Conservation (phyloP, 2,329 filamentous ascomycete genomes). For the Fusarium coicis region DNA sequence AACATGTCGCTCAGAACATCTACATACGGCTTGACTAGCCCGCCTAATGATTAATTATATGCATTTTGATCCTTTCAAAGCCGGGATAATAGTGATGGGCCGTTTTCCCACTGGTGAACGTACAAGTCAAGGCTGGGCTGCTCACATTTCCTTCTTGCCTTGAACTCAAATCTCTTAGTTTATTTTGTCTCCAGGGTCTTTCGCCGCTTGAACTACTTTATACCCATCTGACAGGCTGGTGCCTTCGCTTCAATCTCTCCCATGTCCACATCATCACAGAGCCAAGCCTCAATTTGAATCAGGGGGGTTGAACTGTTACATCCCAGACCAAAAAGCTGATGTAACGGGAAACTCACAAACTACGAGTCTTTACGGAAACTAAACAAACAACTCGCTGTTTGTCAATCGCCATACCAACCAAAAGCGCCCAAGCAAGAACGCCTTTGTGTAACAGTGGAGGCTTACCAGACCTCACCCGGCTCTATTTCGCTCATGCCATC, state of each 20-base stretch:
- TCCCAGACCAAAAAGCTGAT: neutral
- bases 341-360: neutral
- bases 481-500: slow-evolving; percentile 50
- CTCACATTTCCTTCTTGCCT: neutral
- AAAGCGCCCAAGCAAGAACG: slow-evolving; percentile 1
- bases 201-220: neutral
- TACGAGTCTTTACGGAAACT: neutral
- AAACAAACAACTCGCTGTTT: neutral
- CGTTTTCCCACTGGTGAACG: neutral
- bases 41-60: slow-evolving; percentile 38
- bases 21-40: neutral
- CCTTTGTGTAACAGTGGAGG: neutral
- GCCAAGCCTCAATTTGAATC: neutral
- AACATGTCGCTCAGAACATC: slow-evolving; percentile 21
- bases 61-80: neutral
- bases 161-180: neutral
- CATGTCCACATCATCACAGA: neutral
- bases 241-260: neutral
- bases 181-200: neutral
- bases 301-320: neutral
- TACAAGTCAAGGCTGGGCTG: neutral
- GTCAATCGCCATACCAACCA: neutral
- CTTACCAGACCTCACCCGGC: slow-evolving; percentile 45
- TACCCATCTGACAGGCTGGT: too few species aligned
- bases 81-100: neutral